Percentiles rank a stretch among this genome's conserved stretches.
Conservation (phyloP, 2,329 filamentous ascomycete genomes). For the Rasamsonia emersonii region DNA sequence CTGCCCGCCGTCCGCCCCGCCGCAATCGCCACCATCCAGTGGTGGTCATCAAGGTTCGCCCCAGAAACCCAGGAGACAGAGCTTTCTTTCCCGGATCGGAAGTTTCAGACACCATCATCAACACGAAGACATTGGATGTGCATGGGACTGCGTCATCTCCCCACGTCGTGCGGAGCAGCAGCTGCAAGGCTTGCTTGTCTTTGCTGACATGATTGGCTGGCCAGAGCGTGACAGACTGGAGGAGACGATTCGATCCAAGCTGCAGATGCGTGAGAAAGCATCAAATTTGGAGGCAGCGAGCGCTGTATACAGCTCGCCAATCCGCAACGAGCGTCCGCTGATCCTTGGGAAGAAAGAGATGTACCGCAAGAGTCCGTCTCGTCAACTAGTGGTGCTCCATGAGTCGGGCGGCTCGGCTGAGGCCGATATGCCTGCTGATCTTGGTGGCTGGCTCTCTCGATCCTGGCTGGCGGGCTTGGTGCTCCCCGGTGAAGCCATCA, state of each 20-base stretch:
- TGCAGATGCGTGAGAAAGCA: constrained; percentile 18
- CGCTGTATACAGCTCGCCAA: constrained; percentile 10
- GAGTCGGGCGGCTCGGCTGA: constrained; percentile 6
- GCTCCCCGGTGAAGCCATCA: constrained; percentile 45
- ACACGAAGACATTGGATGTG: constrained; percentile 13
- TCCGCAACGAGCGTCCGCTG: constrained; percentile 7
- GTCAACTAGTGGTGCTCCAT: constrained; percentile 21
- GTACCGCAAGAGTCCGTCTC: constrained; percentile 21
- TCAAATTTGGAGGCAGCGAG: too few relatives aligned
- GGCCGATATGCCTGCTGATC: constrained; percentile 16
- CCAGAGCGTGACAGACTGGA: constrained; percentile 34
- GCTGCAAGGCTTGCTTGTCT: constrained; percentile 42
- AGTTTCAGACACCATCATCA: constrained; percentile 14
- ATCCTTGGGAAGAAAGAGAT: constrained; percentile 17
- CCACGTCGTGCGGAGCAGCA: constrained; percentile 34
- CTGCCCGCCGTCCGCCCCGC: constrained; percentile 2
- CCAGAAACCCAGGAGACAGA: constrained; percentile 9
- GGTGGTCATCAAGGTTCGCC: background rate
- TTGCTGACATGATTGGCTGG: constrained; percentile 44
- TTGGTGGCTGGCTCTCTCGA: constrained; percentile 47
- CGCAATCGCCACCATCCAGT: constrained; percentile 1
- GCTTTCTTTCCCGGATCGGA: constrained; percentile 17
- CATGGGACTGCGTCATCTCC: constrained; percentile 26
- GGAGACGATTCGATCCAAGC: constrained; percentile 26
- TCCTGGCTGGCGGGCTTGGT: constrained; percentile 48